Conservation (phyloP, 2,329 filamentous ascomycete genomes). For the Sporothrix phasma region DNA sequence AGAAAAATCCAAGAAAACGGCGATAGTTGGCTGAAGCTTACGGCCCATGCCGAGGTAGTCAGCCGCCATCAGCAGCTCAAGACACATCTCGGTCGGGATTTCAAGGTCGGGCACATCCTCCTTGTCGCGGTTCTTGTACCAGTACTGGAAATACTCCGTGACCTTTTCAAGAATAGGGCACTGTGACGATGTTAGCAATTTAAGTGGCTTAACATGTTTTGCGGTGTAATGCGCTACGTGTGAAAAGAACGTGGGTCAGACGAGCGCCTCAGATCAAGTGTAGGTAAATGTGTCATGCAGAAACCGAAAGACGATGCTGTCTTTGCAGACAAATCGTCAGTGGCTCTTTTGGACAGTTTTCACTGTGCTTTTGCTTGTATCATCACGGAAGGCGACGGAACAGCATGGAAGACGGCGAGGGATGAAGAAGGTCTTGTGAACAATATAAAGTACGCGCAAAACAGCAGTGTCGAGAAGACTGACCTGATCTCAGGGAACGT, state of each 20-base stretch:
- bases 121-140: slow-evolving; percentile 59
- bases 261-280: slow-evolving; percentile 23
- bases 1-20: no score
- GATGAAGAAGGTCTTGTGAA: background rate
- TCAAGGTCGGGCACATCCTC: slow-evolving; percentile 74
- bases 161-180: slow-evolving; percentile 69
- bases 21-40: slow-evolving; percentile 25
- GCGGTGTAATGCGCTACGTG: background rate
- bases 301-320: slow-evolving; percentile 7
- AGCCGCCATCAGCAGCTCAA: slow-evolving; percentile 67
- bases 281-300: slow-evolving; percentile 16
- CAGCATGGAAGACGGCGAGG: slow-evolving; percentile 2
- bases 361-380: slow-evolving; percentile 16
- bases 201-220: background rate
- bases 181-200: slow-evolving; percentile 32
- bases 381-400: slow-evolving; percentile 24
- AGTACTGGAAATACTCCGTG: slow-evolving; percentile 76
- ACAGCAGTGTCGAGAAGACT: slow-evolving; percentile 22
- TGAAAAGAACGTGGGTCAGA: background rate
- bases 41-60: slow-evolving; percentile 65
- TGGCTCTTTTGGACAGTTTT: slow-evolving; percentile 16
- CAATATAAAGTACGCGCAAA: background rate
- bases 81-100: slow-evolving; percentile 65
- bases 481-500: slow-evolving; percentile 67
- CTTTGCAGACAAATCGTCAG: background rate